Base-by-base conservation (phyloP, 2,329 filamentous ascomycete species). In the Aureobasidium sp. region DNA sequence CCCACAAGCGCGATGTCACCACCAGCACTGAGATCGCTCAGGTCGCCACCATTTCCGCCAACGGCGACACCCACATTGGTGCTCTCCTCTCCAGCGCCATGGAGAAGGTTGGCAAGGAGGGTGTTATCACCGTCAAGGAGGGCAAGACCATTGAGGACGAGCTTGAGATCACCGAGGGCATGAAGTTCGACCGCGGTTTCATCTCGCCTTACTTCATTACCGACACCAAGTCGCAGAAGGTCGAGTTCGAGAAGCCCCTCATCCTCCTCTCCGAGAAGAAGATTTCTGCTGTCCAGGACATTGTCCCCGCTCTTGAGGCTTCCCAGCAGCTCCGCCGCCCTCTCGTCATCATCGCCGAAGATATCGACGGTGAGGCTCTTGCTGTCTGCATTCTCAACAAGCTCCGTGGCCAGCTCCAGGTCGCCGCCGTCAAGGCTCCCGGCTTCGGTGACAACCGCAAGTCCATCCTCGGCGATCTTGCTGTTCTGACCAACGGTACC, bases 181-280 rank as follows among this genome's bases (percentile, higher is more conserved):
- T 99, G 94, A 91, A 94, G 78, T 99, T 99, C 81, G 94, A 99
- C 85, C 93, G 94, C 74, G 94, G 94, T 66, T 99, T 89, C 79
- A 93, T 96, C 75, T 99, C 94, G 29, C 92, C 94, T 70, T 99
- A 99, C 87, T 99, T 99, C 84, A 99, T 99, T 83, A 99, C 94
- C 82, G 94, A 99, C 74, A 82, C 91, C 85, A 99, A 99, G 88
- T 79, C 92, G 64, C 91, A 96, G 78, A 99, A 99, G 87, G 92
- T 97, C 63, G 94, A 99, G 82, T 99, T 99, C 69, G 94, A 99
- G 87, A 97, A 99, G 86, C 94, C 94, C 68, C 81, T 99, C 75
- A 94, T 99, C 76, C 89, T 99, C 56, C 90, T 99, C 62, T 97
- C 94, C 9, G 94, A 99, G 87, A 97, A 97, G 90, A 99, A 99